Base-by-base conservation (phyloP, 257 asterid genomes). In the Rauvolfia tetraphylla region DNA sequence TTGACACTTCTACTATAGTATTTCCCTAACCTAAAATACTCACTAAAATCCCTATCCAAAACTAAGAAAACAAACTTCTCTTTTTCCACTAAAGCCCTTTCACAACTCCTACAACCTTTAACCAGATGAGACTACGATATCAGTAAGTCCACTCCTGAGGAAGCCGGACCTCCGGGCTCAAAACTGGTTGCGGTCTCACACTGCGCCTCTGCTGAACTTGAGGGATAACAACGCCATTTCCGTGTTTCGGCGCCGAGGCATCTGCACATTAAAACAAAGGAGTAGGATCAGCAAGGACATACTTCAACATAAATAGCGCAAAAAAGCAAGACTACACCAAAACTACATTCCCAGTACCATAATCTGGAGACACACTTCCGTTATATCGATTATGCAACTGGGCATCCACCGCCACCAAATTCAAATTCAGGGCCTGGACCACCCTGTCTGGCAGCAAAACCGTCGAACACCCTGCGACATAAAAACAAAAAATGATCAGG, bases 131-230 rank as follows among this genome's bases (percentile, higher is more conserved):
- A 3, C 3, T 8, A 51, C 2, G 3, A 2, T 51, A 3, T 82
- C 79, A 92, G 76, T 92, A 92, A 36, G 96, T 90, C 97, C 96
- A 92, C 68, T 92, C 97, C 48, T 81, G 92, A 2, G 98, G 95
- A 29, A 90, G 95, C 73, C 87, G 75, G 25, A 85, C 77, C 66
- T 88, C 96, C 34, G 85, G 88, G 72, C 78, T 77, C 17, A 54
- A 67, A 0, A 81, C 77, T 0, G 82, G 73, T 25, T 54, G 88
- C 33, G 88, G 76, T 22, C 81, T 61, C 7, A 31, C 57, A 48
- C 57, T 69, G 18, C 74, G 76, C 71, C 82, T 80, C 78, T 74
- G 93, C 63, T 85, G 83, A 6, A 73, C 74, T 22, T 38, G 72
- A 67, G 72, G 72, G 15, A 67, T 10, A 31, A 38, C 68, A 71